phyloP scores from a whole-genome alignment of 225 moss, liverwort and hornwort genomes.

The Physcomitrium patens region DNA sequence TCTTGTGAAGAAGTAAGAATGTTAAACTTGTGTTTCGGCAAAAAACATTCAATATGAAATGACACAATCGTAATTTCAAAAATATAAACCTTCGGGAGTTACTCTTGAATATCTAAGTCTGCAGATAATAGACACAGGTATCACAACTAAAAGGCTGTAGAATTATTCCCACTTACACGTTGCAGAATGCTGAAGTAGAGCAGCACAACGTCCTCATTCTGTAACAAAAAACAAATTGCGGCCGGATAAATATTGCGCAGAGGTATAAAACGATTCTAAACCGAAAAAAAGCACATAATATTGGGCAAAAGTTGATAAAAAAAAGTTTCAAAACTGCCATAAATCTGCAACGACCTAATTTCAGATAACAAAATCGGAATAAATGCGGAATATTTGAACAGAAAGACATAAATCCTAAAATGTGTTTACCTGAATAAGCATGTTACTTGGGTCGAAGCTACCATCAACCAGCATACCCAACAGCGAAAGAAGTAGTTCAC shows the following conservation, averaged over 20 bases:
- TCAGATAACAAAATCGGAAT: background rate
- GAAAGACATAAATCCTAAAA: background rate
- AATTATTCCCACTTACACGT: constrained; percentile 54
- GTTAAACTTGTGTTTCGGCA: constrained; percentile 6
- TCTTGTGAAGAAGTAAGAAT: background rate
- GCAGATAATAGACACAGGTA: background rate
- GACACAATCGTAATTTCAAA: background rate
- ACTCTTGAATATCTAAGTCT: background rate
- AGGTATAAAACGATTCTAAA: constrained; percentile 4
- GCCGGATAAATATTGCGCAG: constrained; percentile 12
- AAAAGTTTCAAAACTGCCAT: constrained; percentile 19
- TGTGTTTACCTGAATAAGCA: constrained; percentile 67
- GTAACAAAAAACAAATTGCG: constrained; percentile 31
- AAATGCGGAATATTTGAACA: background rate
- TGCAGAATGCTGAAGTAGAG: constrained; percentile 79
- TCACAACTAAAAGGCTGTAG: constrained; percentile 9
- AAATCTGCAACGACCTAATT: background rate
- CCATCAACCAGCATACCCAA: constrained; percentile 83
- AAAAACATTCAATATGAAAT: background rate
- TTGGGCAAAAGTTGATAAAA: background rate
- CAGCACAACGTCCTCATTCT: constrained; percentile 82
- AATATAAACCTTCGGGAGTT: background rate
- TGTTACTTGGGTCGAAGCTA: constrained; percentile 62
- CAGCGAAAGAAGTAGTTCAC: constrained; percentile 59
- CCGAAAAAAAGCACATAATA: constrained; percentile 23